phyloP scores from a whole-genome alignment of 2,329 filamentous ascomycete genomes.

The Bipolaris zeicola region DNA sequence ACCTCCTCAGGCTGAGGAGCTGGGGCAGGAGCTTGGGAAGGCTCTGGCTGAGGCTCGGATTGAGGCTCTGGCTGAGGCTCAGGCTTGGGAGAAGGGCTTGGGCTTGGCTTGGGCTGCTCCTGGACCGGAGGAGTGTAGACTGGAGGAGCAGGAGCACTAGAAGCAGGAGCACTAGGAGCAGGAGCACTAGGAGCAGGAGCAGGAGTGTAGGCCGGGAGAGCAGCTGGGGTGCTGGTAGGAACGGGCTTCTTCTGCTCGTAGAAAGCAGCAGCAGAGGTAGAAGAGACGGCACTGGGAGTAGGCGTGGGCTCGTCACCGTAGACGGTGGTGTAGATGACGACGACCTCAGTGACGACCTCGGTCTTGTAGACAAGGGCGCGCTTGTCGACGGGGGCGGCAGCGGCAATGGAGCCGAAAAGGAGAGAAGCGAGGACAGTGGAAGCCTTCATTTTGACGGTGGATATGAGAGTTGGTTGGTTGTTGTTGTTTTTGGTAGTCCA shows the following conservation, averaged over 20 bases:
- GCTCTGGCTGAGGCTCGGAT: slow-evolving; percentile 1
- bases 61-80: slow-evolving; percentile 3
- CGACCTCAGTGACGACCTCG: slow-evolving; percentile 41
- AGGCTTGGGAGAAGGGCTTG: slow-evolving; percentile 16
- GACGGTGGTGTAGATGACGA: slow-evolving; percentile 45
- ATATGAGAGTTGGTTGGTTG: neutral
- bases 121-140: slow-evolving; percentile 19
- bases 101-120: slow-evolving; percentile 15
- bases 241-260: slow-evolving; percentile 33
- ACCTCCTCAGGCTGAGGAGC: slow-evolving; percentile 10
- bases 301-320: slow-evolving; percentile 32
- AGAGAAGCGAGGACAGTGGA: slow-evolving; percentile 43
- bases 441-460: slow-evolving; percentile 43
- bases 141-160: slow-evolving; percentile 17
- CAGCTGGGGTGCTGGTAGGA: slow-evolving; percentile 18
- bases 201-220: slow-evolving; percentile 16
- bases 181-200: slow-evolving; percentile 19
- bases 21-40: slow-evolving; percentile 15
- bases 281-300: slow-evolving; percentile 11
- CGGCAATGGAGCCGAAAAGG: slow-evolving; percentile 44
- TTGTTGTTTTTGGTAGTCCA: slow-evolving; percentile 11
- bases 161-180: slow-evolving; percentile 15
- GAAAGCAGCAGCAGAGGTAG: slow-evolving; percentile 28
- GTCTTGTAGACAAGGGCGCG: slow-evolving; percentile 45
- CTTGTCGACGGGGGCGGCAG: slow-evolving; percentile 42